phyloP scores from a whole-genome alignment of 495 filamentous ascomycete species.

The Lepraria neglecta region DNA sequence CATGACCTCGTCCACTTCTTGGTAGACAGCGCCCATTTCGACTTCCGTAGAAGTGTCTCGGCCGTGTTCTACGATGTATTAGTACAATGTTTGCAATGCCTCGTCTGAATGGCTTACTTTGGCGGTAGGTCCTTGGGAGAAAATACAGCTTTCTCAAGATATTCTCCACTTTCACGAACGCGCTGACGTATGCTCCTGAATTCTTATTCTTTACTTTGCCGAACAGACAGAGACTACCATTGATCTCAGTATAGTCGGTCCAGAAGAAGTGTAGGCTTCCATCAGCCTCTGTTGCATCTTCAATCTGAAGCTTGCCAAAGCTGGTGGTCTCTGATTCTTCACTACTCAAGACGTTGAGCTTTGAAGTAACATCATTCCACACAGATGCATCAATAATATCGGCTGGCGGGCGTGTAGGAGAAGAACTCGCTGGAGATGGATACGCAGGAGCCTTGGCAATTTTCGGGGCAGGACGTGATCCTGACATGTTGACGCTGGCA shows the following conservation, averaged over 20 bases:
- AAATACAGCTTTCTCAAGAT: slow-evolving; percentile 90
- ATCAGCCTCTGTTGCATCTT: slow-evolving; percentile 81
- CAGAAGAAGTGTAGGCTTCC: slow-evolving; percentile 92
- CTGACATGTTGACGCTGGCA: slow-evolving; percentile 77
- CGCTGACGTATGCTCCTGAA: slow-evolving; percentile 70
- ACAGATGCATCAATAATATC: slow-evolving; percentile 68
- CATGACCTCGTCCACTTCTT: slow-evolving; percentile 83
- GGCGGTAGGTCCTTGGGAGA: slow-evolving; percentile 67
- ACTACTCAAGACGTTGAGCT: slow-evolving; percentile 76
- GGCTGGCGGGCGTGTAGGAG: slow-evolving; percentile 55
- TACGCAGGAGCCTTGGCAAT: slow-evolving; percentile 55
- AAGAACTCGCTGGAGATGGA: slow-evolving; percentile 68
- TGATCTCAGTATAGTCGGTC: slow-evolving; percentile 92
- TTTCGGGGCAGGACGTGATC: slow-evolving; percentile 72
- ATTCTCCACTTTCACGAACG: slow-evolving; percentile 94
- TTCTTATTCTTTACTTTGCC: slow-evolving; percentile 93
- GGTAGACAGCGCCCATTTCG: slow-evolving; percentile 81
- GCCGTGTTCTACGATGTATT: slow-evolving; percentile 39
- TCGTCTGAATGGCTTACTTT: slow-evolving; percentile 25
- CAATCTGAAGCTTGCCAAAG: slow-evolving; percentile 72
- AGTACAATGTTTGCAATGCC: neutral
- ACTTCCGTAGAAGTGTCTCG: slow-evolving; percentile 72
- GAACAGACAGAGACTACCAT: slow-evolving; percentile 87
- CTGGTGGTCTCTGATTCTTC: slow-evolving; percentile 54
- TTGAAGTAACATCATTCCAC: slow-evolving; percentile 83